Evolutionary conservation across 768 basidiomycete species (phyloP).

Genomic region (Inosperma sp.): DNA sequence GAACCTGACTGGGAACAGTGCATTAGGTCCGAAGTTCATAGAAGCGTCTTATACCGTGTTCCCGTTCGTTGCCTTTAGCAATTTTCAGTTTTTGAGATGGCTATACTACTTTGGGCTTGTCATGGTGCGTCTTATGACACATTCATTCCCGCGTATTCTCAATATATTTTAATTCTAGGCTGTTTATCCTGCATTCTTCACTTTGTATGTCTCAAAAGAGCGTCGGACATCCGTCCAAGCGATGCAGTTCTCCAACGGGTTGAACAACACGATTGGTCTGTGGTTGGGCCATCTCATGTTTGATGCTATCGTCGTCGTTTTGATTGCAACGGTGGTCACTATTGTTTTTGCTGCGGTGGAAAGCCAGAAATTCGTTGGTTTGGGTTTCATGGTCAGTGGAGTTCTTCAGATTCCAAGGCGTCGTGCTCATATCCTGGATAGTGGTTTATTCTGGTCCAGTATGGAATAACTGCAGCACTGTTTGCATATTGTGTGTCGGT

Average conservation of each 20-base stretch:
- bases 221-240: constrained; percentile 69
- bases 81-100: constrained; percentile 66
- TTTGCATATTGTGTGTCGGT: constrained; percentile 69
- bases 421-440: constrained; percentile 25
- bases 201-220: constrained; percentile 72
- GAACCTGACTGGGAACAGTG: constrained; percentile 42
- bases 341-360: constrained; percentile 51
- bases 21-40: constrained; percentile 47
- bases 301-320: constrained; percentile 56
- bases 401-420: not conserved
- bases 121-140: constrained; percentile 49
- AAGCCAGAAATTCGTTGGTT: constrained; percentile 60
- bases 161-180: constrained; percentile 36
- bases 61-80: constrained; percentile 46
- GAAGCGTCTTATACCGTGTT: constrained; percentile 53
- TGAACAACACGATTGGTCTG: constrained; percentile 62
- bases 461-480: constrained; percentile 62
- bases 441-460: constrained; percentile 71
- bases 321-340: constrained; percentile 60
- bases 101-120: constrained; percentile 66
- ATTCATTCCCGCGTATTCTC: not conserved
- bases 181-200: constrained; percentile 78
- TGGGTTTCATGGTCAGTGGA: constrained; percentile 52
- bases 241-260: constrained; percentile 77
- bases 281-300: constrained; percentile 80